Evolutionary conservation across 2,329 filamentous ascomycete species (phyloP).

Genomic region (Diaporthe sp.): DNA sequence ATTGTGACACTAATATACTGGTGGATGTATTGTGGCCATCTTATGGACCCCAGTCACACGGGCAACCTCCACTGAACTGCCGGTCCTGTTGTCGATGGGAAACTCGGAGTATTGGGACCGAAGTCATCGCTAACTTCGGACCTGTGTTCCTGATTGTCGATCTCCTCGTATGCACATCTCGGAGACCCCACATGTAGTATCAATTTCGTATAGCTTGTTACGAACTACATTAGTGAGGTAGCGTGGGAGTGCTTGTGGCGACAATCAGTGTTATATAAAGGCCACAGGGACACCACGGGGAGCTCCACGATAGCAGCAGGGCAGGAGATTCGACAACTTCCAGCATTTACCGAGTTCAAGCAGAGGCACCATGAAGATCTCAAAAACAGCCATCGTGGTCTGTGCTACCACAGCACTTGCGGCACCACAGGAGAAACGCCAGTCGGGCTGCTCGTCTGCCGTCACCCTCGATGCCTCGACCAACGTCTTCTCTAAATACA

Average conservation of each 20-base stretch:
- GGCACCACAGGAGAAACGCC: conserved; percentile 44
- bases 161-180: conserved; percentile 26
- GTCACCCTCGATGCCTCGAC: conserved; percentile 51
- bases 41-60: neutral
- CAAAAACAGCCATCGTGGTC: conserved; percentile 47
- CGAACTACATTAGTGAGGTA: neutral
- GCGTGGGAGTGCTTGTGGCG: neutral
- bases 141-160: conserved; percentile 49
- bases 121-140: conserved; percentile 41
- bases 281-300: neutral
- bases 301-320: neutral
- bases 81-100: neutral
- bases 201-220: neutral
- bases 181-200: neutral
- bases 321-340: neutral
- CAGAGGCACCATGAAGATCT: conserved; percentile 48
- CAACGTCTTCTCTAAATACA: conserved; percentile 52
- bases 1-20: neutral
- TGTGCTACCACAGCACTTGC: conserved; percentile 48
- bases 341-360: neutral
- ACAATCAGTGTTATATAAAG: conserved; percentile 3
- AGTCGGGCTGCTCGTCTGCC: conserved; percentile 46
- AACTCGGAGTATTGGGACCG: conserved; percentile 44
- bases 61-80: neutral
- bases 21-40: neutral